A percentile compares a stretch with the other conserved stretches of the same genome.
These are phyloP conservation scores for Coleophoma cylindrospora DNA, from an alignment of 2,329 filamentous ascomycete species.

Conservation along the genomic window DNA sequence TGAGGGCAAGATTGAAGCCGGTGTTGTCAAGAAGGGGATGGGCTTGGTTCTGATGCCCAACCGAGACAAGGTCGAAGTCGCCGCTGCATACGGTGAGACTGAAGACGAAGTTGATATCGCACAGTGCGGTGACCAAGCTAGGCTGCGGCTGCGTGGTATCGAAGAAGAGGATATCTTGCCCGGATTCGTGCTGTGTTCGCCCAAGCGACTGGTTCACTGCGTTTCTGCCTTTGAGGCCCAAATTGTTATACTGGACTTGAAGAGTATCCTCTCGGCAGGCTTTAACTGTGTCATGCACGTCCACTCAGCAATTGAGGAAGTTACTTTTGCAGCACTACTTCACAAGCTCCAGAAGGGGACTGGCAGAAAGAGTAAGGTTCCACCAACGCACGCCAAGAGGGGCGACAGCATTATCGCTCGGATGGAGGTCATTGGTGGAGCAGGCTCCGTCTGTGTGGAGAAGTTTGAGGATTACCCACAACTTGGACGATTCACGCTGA, in stretches of 20 bases:
- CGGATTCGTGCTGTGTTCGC: conserved; percentile 93
- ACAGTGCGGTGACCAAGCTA: conserved; percentile 91
- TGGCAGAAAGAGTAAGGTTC: conserved; percentile 84
- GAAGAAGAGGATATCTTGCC: conserved; percentile 97
- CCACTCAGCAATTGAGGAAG: conserved; percentile 95
- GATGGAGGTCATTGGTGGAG: conserved; percentile 79
- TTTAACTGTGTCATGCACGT: conserved; percentile 99
- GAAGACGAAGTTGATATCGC: conserved; percentile 83
- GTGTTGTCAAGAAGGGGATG: conserved; percentile 86
- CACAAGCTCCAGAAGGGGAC: conserved; percentile 97
- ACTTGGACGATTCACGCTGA: conserved; percentile 82
- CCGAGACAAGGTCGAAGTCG: conserved; percentile 71
- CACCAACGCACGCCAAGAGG: conserved; percentile 84
- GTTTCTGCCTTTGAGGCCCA: conserved; percentile 91
- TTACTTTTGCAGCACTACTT: conserved; percentile 81
- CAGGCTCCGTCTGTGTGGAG: conserved; percentile 87
- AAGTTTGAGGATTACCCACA: conserved; percentile 95
- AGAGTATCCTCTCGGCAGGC: conserved; percentile 87
- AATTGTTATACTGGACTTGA: conserved; percentile 90
- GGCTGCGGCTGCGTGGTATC: conserved; percentile 84
- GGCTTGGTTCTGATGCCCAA: conserved; percentile 94
- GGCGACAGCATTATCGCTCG: conserved; percentile 85
- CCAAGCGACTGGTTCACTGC: conserved; percentile 88
- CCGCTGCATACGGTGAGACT: conserved; percentile 89
- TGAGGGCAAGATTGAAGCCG: conserved; percentile 95